phyloP scores from a whole-genome alignment of 169 alveolate species.

The Eimeria necatrix region DNA sequence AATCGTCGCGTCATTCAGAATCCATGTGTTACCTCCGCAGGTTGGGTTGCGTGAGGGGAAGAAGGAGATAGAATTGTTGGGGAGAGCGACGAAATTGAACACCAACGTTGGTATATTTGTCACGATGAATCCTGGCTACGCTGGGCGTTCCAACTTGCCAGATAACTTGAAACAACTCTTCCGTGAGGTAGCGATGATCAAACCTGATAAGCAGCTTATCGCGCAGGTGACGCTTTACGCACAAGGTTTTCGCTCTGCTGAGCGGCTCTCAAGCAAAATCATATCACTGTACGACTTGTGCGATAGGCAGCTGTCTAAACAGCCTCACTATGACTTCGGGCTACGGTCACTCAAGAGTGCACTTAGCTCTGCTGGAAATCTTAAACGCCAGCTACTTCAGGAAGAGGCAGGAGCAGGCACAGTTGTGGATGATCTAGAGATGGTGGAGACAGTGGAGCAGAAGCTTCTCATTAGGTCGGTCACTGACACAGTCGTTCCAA shows the following conservation, averaged over 20 bases:
- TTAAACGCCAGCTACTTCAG: conserved; percentile 91
- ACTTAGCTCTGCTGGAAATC: conserved; percentile 96
- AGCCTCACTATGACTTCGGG: conserved; percentile 99
- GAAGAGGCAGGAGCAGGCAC: conserved; percentile 59
- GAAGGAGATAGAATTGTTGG: conserved; percentile 78
- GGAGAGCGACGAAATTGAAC: conserved; percentile 91
- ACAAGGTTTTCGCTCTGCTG: conserved; percentile 90
- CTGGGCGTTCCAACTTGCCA: conserved; percentile 97
- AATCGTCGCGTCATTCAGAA: too few relatives aligned
- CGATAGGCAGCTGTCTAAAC: conserved; percentile 95
- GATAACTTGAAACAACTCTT: conserved; percentile 96
- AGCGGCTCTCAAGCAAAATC: conserved; percentile 95
- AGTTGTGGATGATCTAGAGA: conserved; percentile 62
- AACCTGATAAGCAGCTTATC: conserved; percentile 96
- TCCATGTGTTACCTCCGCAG: not conserved
- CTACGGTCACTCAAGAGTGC: conserved; percentile 97
- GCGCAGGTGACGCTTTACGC: conserved; percentile 86
- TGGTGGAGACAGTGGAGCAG: conserved; percentile 93
- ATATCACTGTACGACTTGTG: conserved; percentile 97
- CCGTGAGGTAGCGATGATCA: conserved; percentile 97
- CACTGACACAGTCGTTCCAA: conserved; percentile 97
- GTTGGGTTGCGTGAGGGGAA: conserved; percentile 73
- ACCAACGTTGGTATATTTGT: conserved; percentile 96
- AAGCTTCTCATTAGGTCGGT: conserved; percentile 95
- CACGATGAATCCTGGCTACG: conserved; percentile 97